Percentiles rank a stretch among this genome's conserved stretches.
Conservation (phyloP, 306 rosid species). For the Prunus armeniaca region DNA sequence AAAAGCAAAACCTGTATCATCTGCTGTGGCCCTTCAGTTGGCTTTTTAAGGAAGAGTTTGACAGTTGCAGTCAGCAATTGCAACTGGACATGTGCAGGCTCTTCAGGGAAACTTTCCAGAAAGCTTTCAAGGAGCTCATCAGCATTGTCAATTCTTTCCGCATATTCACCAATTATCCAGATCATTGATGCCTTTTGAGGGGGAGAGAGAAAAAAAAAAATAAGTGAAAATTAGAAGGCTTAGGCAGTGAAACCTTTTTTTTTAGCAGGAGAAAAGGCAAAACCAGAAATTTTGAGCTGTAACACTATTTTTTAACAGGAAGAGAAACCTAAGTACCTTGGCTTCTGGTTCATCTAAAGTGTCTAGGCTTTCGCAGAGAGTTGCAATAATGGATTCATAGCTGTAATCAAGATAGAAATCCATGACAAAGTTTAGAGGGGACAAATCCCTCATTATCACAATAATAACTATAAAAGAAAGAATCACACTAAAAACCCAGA, state of each 20-base stretch:
- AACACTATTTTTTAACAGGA: slow-evolving; percentile 11
- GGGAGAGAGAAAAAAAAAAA: neutral
- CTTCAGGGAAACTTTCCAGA: slow-evolving; percentile 91
- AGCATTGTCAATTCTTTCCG: slow-evolving; percentile 99
- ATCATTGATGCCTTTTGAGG: slow-evolving; percentile 85
- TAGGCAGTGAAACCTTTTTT: neutral
- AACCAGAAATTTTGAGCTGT: neutral
- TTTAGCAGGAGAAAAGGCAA: slow-evolving; percentile 5
- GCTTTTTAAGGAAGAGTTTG: slow-evolving; percentile 98
- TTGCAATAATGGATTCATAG: slow-evolving; percentile 97
- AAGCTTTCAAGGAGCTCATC: slow-evolving; percentile 99
- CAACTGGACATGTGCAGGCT: slow-evolving; percentile 97
- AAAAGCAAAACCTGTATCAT: slow-evolving; percentile 84
- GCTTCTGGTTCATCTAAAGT: slow-evolving; percentile 99
- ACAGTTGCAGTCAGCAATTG: slow-evolving; percentile 98
- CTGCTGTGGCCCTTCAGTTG: slow-evolving; percentile 98
- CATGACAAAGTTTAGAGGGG: slow-evolving; percentile 22
- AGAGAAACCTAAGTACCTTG: slow-evolving; percentile 55
- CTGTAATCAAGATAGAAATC: slow-evolving; percentile 38
- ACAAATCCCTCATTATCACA: slow-evolving; percentile 13
- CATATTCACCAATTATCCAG: slow-evolving; percentile 99
- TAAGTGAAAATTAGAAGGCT: neutral
- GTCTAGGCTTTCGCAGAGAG: slow-evolving; percentile 96
- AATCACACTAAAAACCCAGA: neutral
- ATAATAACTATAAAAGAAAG: neutral